Percentiles rank a stretch among this genome's conserved stretches.
phyloP scores from a whole-genome alignment of 768 basidiomycete species.

The Xerocomus brunneocitrinus region DNA sequence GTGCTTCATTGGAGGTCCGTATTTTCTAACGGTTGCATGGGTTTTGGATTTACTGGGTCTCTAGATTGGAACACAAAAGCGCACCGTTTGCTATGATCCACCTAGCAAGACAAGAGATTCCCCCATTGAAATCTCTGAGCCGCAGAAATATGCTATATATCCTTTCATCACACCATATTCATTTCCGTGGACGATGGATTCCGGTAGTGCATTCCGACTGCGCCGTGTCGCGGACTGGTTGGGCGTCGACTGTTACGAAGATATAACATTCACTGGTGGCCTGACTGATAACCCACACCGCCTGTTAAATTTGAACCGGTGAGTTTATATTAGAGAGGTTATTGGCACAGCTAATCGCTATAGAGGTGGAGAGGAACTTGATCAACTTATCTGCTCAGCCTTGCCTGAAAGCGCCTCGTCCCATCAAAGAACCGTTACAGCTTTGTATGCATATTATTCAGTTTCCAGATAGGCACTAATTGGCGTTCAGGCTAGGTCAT shows the following conservation, averaged over 20 bases:
- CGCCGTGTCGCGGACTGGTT: constrained; percentile 64
- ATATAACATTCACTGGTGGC: constrained; percentile 35
- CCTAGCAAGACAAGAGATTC: constrained; percentile 23
- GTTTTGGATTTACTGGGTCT: not conserved
- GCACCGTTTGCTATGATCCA: constrained; percentile 30
- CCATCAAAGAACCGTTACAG: constrained; percentile 29
- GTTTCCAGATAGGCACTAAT: constrained; percentile 4
- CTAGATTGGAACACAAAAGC: constrained; percentile 14
- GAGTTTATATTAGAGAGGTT: constrained; percentile 9
- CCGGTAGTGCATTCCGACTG: constrained; percentile 50
- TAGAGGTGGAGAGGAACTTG: constrained; percentile 17
- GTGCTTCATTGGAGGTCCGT: constrained; percentile 49
- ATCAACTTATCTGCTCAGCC: constrained; percentile 8
- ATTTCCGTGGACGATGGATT: constrained; percentile 44
- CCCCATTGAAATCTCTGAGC: constrained; percentile 28
- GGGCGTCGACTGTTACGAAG: constrained; percentile 31
- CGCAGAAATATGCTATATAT: constrained; percentile 55
- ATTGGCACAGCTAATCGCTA: constrained; percentile 7
- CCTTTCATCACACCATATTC: constrained; percentile 55
- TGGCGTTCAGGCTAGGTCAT: constrained; percentile 50
- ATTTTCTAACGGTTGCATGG: constrained; percentile 5
- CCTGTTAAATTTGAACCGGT: constrained; percentile 37
- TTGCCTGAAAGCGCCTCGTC: not conserved
- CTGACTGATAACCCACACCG: constrained; percentile 34
- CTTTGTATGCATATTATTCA: constrained; percentile 33